Evolutionary conservation across 345 rosid species (phyloP).

Genomic region (Euphorbia peplus): DNA sequence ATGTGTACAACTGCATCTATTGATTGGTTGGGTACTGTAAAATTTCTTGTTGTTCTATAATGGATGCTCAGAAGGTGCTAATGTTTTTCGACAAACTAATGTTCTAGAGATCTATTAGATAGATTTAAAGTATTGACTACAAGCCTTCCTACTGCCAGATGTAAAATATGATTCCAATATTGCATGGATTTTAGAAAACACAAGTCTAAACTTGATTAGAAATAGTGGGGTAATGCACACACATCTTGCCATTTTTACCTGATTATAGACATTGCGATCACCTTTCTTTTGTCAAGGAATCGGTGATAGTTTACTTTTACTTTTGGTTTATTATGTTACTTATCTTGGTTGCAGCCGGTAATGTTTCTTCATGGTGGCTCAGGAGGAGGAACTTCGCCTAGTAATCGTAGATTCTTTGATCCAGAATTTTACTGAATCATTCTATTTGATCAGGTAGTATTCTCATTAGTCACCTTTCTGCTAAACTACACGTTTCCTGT

Average conservation of each 20-base stretch:
- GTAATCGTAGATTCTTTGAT: constrained; percentile 80
- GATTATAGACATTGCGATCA: too few relatives aligned
- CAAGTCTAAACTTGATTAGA: background rate
- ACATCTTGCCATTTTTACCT: constrained; percentile 1
- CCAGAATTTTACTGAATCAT: constrained; percentile 75
- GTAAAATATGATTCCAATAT: background rate
- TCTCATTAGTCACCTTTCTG: background rate
- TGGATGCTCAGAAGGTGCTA: too few relatives aligned
- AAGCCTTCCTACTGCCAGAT: too few relatives aligned
- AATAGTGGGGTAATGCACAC: background rate
- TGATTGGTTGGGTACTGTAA: too few relatives aligned
- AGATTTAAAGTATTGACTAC: background rate
- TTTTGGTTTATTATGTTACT: background rate
- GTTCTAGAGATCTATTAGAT: background rate
- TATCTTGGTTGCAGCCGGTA: constrained; percentile 61
- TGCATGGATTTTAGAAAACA: background rate
- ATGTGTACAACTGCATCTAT: too few relatives aligned
- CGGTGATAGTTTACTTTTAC: background rate
- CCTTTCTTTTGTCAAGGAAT: background rate
- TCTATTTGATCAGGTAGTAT: constrained; percentile 80
- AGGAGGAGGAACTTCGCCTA: constrained; percentile 89
- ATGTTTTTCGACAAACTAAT: too few relatives aligned
- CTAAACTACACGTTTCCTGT: background rate
- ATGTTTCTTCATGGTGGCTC: constrained; percentile 98
- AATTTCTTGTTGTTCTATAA: too few relatives aligned